Evolutionary conservation across 768 basidiomycete genomes (phyloP), one percentile per base, ranked within the genome.

Genomic region (Coprinopsis cinerea): DNA sequence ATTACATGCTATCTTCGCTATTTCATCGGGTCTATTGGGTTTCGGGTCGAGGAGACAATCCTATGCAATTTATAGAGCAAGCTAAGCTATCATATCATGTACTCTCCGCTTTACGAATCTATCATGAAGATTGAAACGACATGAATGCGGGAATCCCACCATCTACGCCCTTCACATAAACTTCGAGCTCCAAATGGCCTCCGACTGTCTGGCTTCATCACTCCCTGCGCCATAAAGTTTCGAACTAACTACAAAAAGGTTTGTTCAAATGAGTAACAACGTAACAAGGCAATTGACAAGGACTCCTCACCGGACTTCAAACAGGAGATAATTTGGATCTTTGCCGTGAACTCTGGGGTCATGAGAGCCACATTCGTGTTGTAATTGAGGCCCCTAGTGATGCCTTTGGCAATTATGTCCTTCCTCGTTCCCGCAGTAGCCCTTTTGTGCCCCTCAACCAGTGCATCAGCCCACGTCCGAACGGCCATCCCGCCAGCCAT

Each of bases 401-500:
- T 75, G 11, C 78, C 77, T 42, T 67, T 72, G 22, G 72, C 76
- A 45, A 77, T 65, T 30, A 57, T 58, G 27, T 71, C 72, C 59
- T 70, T 77, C 53, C 65, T 66, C 17, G 56, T 58, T 28, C 58
- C 65, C 37, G 57, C 49, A 34, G 56, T 53, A 41, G 62, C 64
- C 53, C 60, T 66, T n/a, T 54, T 60, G 52, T 75, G 68, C 9
- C 69, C 74, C 26, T 71, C 69, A 6, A 69, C 64, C n/a, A 80
- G 64, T 1, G 64, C 58, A 45, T 80, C 76, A 3, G 70, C 69
- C 78, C 77, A 79, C 9, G 75, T 78, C 28, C 74, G 68, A 70
- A 78, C 75, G 34, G 77, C 71, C 76, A 78, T 77, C 24, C 67
- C 76, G 4, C 75, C 74, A 2, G 77, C 72, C 75, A 78, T 76